Conservation (phyloP, 2,329 filamentous ascomycete genomes). For the Aspergillus flavus region DNA sequence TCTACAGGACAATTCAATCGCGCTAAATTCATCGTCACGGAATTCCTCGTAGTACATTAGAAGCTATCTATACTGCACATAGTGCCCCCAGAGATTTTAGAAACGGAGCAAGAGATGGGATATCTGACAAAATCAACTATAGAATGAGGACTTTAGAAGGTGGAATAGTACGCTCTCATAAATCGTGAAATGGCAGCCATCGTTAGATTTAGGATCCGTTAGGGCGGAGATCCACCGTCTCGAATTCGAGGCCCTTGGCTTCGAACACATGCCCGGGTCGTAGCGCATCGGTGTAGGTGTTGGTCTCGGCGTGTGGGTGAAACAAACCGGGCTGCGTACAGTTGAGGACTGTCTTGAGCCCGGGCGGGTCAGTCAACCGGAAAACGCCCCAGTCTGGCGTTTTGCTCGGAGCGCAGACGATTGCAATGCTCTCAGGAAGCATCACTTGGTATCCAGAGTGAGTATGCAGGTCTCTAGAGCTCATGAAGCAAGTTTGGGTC, state of each 20-base stretch:
- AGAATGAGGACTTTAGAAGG: slow-evolving; percentile 4
- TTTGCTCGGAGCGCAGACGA: slow-evolving; percentile 88
- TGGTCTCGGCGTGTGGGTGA: slow-evolving; percentile 71
- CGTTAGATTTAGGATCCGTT: slow-evolving; percentile 15
- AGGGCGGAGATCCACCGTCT: slow-evolving; percentile 64
- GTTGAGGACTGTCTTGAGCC: slow-evolving; percentile 78
- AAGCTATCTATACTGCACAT: not conserved
- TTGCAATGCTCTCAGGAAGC: slow-evolving; percentile 93
- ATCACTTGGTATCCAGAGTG: slow-evolving; percentile 94
- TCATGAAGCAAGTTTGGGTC: slow-evolving; percentile 97
- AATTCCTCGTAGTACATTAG: not conserved
- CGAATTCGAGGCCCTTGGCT: slow-evolving; percentile 65
- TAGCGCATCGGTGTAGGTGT: slow-evolving; percentile 76
- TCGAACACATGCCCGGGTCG: slow-evolving; percentile 73
- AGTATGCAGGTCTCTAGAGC: slow-evolving; percentile 88
- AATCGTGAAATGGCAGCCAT: slow-evolving; percentile 11
- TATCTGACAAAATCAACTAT: not conserved
- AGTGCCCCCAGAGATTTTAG: not conserved
- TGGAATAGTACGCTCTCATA: not conserved
- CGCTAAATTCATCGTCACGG: no score
- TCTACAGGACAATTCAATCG: not conserved
- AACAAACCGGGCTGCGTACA: slow-evolving; percentile 81
- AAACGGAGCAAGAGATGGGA: not conserved
- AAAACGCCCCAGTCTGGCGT: slow-evolving; percentile 82
- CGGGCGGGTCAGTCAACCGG: slow-evolving; percentile 88